Evolutionary conservation across 345 rosid species (phyloP), one percentile per base, ranked within the genome.

Genomic region (Euclidium syriacum): DNA sequence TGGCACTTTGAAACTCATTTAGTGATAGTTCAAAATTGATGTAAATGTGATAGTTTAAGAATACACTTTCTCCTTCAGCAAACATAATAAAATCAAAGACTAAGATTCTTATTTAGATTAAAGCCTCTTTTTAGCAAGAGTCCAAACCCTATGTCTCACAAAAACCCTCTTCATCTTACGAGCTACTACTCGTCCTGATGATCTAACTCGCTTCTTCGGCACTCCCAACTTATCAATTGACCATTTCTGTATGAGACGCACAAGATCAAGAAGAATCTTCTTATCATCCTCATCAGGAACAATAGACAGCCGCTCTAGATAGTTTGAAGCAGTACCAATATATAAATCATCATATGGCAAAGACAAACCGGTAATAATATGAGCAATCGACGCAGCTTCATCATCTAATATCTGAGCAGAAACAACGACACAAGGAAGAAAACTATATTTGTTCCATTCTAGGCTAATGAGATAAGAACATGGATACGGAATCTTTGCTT

Each of bases 401-500:
- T 77, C 49, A 70, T 84, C 88, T 73, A 84, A 73, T 62, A 69
- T 73, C 76, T 80, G 85, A 10, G 76, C 40, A 23, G 80, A 57
- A 40, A 77, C 71, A 53, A 68, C 40, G 44, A 76, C 75, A 8
- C 59, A 64, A 43, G 90, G 86, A 80, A 40, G 82, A 81, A 56
- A 63, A 67, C 16, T 77, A 76, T 7, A 81, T 49, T 39, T 38
- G 51, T 33, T 68, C 81, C 26, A 81, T 67, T 75, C 80, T 63
- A 74, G 82, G 42, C 84, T 79, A 60, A 79, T 84, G 47, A 67
- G 73, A 69, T 79, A 77, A 49, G 85, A 84, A 70, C 79, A 67
- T 72, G 79, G 77, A 68, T 80, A 86, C 9, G 88, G 88, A 71
- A 84, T 79, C 64, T 77, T 76, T 70, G 86, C 95, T 73, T 79